Evolutionary conservation across 1,139 yeast genomes (phyloP).

Genomic region (Hansenula anomala): DNA sequence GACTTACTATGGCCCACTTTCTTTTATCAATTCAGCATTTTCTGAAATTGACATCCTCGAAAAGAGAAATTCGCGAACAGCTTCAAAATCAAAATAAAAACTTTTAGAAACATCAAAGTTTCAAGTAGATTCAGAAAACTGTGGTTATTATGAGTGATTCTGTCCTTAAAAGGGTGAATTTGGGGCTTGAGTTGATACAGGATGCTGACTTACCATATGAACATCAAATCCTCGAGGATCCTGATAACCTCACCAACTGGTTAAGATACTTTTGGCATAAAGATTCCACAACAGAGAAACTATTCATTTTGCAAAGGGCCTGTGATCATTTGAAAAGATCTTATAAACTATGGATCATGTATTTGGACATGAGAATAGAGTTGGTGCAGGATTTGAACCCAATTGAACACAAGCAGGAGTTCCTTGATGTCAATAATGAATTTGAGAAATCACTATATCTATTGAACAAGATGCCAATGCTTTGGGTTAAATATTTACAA

Average conservation of each 20-base stretch:
- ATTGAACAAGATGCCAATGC: constrained; percentile 39
- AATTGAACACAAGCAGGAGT: constrained; percentile 29
- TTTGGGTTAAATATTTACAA: constrained; percentile 55
- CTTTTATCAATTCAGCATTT: background rate
- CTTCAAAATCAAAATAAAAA: background rate
- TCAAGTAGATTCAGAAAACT: no score
- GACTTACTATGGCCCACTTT: background rate
- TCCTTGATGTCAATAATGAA: constrained; percentile 31
- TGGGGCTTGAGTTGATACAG: constrained; percentile 11
- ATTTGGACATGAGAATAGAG: constrained; percentile 38
- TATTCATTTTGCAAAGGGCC: constrained; percentile 52
- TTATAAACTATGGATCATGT: constrained; percentile 52
- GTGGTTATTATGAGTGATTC: background rate
- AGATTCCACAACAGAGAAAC: constrained; percentile 28
- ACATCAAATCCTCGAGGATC: constrained; percentile 38
- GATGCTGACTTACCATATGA: constrained; percentile 42
- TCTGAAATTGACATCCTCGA: background rate
- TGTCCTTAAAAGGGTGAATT: background rate
- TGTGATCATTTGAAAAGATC: constrained; percentile 42
- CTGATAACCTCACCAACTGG: constrained; percentile 47
- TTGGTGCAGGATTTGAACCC: constrained; percentile 28
- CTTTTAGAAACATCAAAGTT: background rate
- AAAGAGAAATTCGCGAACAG: background rate
- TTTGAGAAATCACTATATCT: constrained; percentile 46
- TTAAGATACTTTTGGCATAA: constrained; percentile 42